Conservation (phyloP, 805 yeast genomes). For the Kodamaea leandrae region DNA sequence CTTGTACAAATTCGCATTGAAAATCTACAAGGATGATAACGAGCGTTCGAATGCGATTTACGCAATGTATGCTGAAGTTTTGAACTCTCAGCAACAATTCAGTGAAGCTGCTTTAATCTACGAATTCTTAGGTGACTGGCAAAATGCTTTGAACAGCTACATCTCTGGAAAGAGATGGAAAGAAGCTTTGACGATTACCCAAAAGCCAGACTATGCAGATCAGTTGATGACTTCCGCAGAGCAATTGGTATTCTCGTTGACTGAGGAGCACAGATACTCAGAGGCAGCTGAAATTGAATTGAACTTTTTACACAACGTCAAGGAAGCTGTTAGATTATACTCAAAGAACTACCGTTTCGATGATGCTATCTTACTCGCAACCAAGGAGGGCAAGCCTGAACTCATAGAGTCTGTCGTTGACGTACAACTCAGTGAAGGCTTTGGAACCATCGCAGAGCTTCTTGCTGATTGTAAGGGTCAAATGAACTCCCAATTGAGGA, state of each 20-base stretch:
- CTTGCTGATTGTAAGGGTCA: constrained; percentile 93
- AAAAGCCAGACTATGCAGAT: constrained; percentile 37
- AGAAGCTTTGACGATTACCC: constrained; percentile 70
- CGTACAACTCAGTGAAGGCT: constrained; percentile 78
- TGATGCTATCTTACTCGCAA: constrained; percentile 68
- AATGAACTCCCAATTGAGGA: constrained; percentile 72
- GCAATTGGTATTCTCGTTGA: constrained; percentile 55
- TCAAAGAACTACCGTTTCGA: constrained; percentile 76
- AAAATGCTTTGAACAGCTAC: constrained; percentile 68
- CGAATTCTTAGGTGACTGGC: constrained; percentile 60
- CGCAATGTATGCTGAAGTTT: constrained; percentile 57
- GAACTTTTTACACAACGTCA: constrained; percentile 57
- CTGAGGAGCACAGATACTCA: constrained; percentile 67
- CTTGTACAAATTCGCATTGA: constrained; percentile 67
- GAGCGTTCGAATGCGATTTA: constrained; percentile 53
- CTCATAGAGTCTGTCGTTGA: constrained; percentile 62
- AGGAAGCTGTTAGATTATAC: constrained; percentile 61
- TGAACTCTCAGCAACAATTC: constrained; percentile 55
- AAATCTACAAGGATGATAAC: constrained; percentile 55
- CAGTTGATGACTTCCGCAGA: constrained; percentile 50
- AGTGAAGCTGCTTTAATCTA: constrained; percentile 76
- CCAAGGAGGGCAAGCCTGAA: constrained; percentile 41
- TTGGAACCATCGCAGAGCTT: constrained; percentile 81
- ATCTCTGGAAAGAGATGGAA: constrained; percentile 75
- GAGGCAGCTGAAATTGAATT: constrained; percentile 79